Base-by-base conservation (phyloP, 2,329 filamentous ascomycete genomes). In the Bertia moriformis region DNA sequence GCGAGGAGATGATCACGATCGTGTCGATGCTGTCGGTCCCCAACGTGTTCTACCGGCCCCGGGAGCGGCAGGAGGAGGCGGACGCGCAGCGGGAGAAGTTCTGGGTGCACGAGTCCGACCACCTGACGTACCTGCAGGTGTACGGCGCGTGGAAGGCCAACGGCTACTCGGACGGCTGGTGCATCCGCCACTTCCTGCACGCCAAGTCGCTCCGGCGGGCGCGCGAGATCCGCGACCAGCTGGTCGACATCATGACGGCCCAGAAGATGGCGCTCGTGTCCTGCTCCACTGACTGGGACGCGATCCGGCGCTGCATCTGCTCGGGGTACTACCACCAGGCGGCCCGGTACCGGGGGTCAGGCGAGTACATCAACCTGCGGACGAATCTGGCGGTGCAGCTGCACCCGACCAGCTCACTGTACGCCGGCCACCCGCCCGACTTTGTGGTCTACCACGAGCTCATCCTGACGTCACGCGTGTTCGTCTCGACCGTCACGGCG, bases 391-490 rank as follows among this genome's bases (percentile, higher is more conserved):
- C 83, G 1, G 85, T 98, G 40, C 87, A 94, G 55, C 69, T 98
- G 19, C 93, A 98, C 55, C 91, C 91, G 1, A 98, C 91, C 0
- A 88, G 80, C 45, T 86, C 91, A 2, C 71, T 98, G 1, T 96
- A 95, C 54, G 91, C 91, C 18, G 91, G 91, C 3, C 93, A 94
- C 58, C 73, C 94, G 18, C 91, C 93, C 1, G 91, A 98, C 55
- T 96, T 96, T 53, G 86, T 98, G 39, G 78, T 98, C 32, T 98
- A 98, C 60, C 91, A 98, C 65, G 91, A 98, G 59, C 73, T 98
- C 42, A 94, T 98, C 49, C 74, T 98, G 43, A 98, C 91, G 0
- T 85, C 80, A 41, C 95, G 94, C 55, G 91, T 96, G 56, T 98
- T 96, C 64, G 95, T 98, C 78, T 93, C 85, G 3, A 94, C 86